Conservation (phyloP, 768 basidiomycete genomes). For the Albatrellus ellisii region DNA sequence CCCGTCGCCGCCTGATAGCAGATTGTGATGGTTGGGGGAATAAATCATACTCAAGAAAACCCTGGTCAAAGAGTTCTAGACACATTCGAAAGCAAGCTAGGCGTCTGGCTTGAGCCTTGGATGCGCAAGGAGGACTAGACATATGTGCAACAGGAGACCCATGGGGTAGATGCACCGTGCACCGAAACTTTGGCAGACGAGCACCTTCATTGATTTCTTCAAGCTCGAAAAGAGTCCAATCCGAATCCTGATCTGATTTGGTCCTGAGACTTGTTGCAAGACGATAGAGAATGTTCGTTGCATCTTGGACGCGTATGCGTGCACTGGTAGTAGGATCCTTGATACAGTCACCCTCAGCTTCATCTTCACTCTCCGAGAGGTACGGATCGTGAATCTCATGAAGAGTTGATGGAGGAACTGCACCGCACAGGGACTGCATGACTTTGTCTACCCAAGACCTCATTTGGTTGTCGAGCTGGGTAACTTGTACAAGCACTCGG, state of each 20-base stretch:
- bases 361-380: conserved; percentile 36
- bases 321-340: conserved; percentile 51
- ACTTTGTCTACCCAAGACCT: conserved; percentile 37
- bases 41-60: conserved; percentile 33
- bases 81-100: conserved; percentile 48
- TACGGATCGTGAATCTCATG: conserved; percentile 28
- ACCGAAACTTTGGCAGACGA: conserved; percentile 26
- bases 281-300: conserved; percentile 41
- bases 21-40: conserved; percentile 17
- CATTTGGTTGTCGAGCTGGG: conserved; percentile 27
- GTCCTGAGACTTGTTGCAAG: conserved; percentile 22
- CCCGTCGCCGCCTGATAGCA: conserved; percentile 11
- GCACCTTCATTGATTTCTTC: conserved; percentile 17
- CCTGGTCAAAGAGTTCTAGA: conserved; percentile 30
- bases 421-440: conserved; percentile 22
- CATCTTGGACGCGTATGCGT: conserved; percentile 44
- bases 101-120: conserved; percentile 41
- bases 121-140: conserved; percentile 31
- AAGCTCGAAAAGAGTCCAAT: conserved; percentile 23
- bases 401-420: conserved; percentile 33
- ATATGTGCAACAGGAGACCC: conserved; percentile 28
- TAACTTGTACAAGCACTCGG: conserved; percentile 33
- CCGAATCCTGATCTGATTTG: background rate
- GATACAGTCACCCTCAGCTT: conserved; percentile 31
- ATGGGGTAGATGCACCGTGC: conserved; percentile 35